Conservation (phyloP, 2,329 filamentous ascomycete genomes). For the Alternaria sp. region DNA sequence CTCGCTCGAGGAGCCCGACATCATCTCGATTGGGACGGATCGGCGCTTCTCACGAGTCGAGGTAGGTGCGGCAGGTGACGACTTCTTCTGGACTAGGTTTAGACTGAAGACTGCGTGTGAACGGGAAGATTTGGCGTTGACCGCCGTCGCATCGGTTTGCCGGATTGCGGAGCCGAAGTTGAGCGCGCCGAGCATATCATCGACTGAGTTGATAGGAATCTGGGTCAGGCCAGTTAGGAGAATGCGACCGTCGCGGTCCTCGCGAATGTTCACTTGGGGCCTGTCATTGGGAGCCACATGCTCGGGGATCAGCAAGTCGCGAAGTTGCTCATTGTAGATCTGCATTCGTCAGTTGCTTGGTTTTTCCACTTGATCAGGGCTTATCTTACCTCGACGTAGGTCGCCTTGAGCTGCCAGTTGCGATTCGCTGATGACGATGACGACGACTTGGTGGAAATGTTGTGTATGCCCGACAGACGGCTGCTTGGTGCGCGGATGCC, state of each 20-base stretch:
- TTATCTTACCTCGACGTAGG: slow-evolving; percentile 74
- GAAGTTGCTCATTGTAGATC: slow-evolving; percentile 97
- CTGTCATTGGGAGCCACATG: slow-evolving; percentile 74
- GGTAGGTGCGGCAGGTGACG: slow-evolving; percentile 58
- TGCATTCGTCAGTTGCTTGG: slow-evolving; percentile 52
- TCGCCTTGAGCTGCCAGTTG: slow-evolving; percentile 90
- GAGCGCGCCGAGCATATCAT: slow-evolving; percentile 87
- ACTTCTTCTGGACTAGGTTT: slow-evolving; percentile 88
- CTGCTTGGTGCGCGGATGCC: slow-evolving; percentile 70
- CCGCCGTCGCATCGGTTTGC: slow-evolving; percentile 95
- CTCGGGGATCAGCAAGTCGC: slow-evolving; percentile 87
- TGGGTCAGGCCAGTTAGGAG: slow-evolving; percentile 89
- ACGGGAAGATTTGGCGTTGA: slow-evolving; percentile 96
- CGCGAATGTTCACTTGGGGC: slow-evolving; percentile 84
- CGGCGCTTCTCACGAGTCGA: slow-evolving; percentile 77
- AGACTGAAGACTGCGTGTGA: slow-evolving; percentile 97
- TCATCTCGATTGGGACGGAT: slow-evolving; percentile 83
- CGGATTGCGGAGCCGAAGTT: slow-evolving; percentile 94
- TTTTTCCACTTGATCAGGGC: background rate
- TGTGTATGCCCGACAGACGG: slow-evolving; percentile 72
- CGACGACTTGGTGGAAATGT: slow-evolving; percentile 52
- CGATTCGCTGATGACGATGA: slow-evolving; percentile 65
- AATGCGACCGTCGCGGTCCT: slow-evolving; percentile 94
- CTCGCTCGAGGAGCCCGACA: slow-evolving; percentile 65
- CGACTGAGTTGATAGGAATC: slow-evolving; percentile 86